Base-by-base conservation (phyloP, 257 asterid genomes). In the Solanum arcanum region DNA sequence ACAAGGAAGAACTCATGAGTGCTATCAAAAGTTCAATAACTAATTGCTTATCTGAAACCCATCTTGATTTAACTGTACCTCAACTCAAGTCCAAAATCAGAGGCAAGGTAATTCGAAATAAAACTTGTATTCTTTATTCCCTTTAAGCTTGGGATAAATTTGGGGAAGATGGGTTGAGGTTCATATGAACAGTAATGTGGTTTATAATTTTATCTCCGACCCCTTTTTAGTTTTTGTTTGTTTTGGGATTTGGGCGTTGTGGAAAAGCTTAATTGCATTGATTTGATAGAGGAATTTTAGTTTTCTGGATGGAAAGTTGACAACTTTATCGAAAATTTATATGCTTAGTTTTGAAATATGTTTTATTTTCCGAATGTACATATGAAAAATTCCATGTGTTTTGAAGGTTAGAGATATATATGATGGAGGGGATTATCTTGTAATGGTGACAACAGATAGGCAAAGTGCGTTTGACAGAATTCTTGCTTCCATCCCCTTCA, bases 381-480 rank as follows among this genome's bases (percentile, higher is more conserved):
- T 47, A 29, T 47, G 85, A 47, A 23, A 80, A 80, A 47, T 47
- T 59, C 9, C 68, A 62, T 91, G 87, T 87, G 37, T 85, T 86
- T 88, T 93, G 91, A 90, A 95, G 99, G 99, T 97, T 81, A 94
- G 99, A 90, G 99, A 97, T 90, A 92, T 97, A 59, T 97, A 95
- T 84, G 99, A 97, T 44, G 96, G 92, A 78, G 99, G 98, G 74
- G 94, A 97, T 74, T 94, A 90, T 90, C 94, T 96, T 70, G 95
- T 96, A 87, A 88, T 97, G 87, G 99, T 97, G 77, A 97, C 99
- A 35, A 95, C 99, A 3, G 98, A 97, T 87, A 89, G 99, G 89
- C 98, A 95, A 91, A 97, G 99, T 92, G 99, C 99, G 62, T 97
- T 97, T 86, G 99, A 97, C 60, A 90, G 99, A 87, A 90, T 97